Evolutionary conservation across 768 basidiomycete genomes (phyloP).

Genomic region (Cyclocybe aegerita): DNA sequence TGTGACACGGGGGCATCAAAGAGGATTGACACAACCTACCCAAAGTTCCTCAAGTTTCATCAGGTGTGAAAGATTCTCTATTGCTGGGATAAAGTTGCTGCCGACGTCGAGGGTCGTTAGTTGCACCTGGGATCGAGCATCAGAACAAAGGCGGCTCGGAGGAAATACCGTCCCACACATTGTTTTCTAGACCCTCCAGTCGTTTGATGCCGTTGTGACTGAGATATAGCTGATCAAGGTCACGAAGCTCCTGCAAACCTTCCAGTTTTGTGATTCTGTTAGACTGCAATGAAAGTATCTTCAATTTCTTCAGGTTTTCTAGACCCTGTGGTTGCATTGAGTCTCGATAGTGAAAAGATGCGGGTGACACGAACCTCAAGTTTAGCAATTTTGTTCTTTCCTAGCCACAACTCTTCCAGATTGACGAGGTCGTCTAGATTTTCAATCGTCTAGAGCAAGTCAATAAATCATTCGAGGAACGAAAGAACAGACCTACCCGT

Average conservation of each 20-base stretch:
- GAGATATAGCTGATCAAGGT: conserved; percentile 87
- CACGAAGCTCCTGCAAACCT: conserved; percentile 67
- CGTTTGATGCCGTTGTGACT: conserved; percentile 89
- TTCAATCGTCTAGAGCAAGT: conserved; percentile 70
- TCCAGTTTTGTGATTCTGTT: conserved; percentile 91
- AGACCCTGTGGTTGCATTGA: conserved; percentile 53
- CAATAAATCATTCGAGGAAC: conserved; percentile 5
- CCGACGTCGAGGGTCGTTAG: conserved; percentile 87
- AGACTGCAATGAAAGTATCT: conserved; percentile 88
- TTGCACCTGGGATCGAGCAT: conserved; percentile 40
- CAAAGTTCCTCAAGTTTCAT: conserved; percentile 86
- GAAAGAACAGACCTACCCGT: conserved; percentile 51
- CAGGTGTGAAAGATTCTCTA: conserved; percentile 85
- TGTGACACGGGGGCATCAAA: background rate
- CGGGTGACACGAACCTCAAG: conserved; percentile 60
- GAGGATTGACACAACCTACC: conserved; percentile 48
- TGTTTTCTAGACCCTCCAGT: conserved; percentile 83
- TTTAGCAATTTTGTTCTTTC: conserved; percentile 94
- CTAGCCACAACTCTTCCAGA: conserved; percentile 93
- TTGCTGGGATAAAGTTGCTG: conserved; percentile 74
- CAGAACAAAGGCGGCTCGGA: background rate
- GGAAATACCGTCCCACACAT: conserved; percentile 46
- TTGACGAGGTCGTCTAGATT: conserved; percentile 77
- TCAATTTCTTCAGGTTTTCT: conserved; percentile 65
- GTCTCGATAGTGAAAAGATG: background rate